Evolutionary conservation across 148 eudicot genomes (phyloP).

Genomic region (Cornus suecica): DNA sequence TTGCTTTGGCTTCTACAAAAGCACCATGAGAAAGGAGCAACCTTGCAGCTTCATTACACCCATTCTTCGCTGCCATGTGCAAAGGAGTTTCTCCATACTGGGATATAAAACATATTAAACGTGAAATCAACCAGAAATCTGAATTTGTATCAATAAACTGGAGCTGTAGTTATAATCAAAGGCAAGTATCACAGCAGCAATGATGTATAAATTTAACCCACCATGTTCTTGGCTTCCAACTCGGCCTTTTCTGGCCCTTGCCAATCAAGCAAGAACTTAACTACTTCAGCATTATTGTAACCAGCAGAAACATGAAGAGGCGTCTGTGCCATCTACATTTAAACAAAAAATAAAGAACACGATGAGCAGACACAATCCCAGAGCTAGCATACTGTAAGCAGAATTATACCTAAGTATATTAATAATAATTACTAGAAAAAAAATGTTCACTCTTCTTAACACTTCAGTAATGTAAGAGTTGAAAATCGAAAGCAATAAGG

Average conservation of each 20-base stretch:
- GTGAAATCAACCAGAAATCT: neutral
- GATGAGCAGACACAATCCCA: neutral
- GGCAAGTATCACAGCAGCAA: neutral
- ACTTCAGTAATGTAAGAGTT: neutral
- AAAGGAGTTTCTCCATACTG: slow-evolving; percentile 99
- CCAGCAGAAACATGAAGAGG: slow-evolving; percentile 97
- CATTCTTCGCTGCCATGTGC: slow-evolving; percentile 99
- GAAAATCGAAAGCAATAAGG: neutral
- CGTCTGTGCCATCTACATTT: slow-evolving; percentile 80
- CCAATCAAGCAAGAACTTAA: slow-evolving; percentile 63
- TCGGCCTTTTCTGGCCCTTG: slow-evolving; percentile 71
- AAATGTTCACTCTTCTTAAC: neutral
- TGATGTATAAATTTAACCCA: slow-evolving; percentile 20
- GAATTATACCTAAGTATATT: neutral
- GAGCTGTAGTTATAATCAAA: neutral
- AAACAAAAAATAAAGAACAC: neutral
- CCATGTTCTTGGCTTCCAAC: slow-evolving; percentile 97
- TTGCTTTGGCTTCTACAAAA: slow-evolving; percentile 89
- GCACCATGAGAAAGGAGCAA: slow-evolving; percentile 93
- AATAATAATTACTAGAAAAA: too few relatives aligned
- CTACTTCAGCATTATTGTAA: slow-evolving; percentile 74
- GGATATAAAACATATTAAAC: slow-evolving; percentile 11
- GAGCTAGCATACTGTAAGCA: neutral
- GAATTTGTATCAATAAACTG: neutral
- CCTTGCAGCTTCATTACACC: slow-evolving; percentile 81